Percentiles rank a stretch among this genome's conserved stretches.
phyloP scores from a whole-genome alignment of 1,284 basidiomycete genomes.

The Irpex lacteus region DNA sequence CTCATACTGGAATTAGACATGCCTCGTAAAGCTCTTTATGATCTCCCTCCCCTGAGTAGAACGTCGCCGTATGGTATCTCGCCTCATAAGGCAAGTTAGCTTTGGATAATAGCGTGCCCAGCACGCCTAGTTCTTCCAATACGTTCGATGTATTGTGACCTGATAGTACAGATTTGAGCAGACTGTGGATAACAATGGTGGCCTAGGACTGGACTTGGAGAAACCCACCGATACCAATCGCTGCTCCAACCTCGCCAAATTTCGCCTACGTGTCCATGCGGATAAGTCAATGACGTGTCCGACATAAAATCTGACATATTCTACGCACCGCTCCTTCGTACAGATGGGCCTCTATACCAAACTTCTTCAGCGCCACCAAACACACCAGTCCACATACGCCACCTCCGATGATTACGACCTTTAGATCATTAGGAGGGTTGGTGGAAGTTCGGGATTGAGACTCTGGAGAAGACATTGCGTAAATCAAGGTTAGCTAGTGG shows the following conservation, averaged over 20 bases:
- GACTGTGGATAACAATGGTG: too few species aligned
- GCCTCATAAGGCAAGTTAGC: too few species aligned
- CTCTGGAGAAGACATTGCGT: neutral
- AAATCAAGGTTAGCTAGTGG: neutral
- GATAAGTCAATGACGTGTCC: neutral
- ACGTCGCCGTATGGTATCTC: too few species aligned
- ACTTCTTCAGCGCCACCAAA: conserved; percentile 16
- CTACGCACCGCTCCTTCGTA: conserved; percentile 21
- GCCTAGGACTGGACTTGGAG: too few species aligned
- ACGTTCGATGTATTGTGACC: too few species aligned
- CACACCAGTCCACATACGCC: conserved; percentile 17
- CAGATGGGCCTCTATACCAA: conserved; percentile 16
- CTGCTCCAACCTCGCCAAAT: conserved; percentile 50
- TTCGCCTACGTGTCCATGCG: conserved; percentile 26
- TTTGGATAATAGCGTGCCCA: too few species aligned
- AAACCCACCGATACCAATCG: conserved; percentile 42
- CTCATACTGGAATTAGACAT: too few species aligned
- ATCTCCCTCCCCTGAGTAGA: too few species aligned
- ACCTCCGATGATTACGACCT: conserved; percentile 19
- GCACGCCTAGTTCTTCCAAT: too few species aligned
- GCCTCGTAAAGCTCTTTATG: too few species aligned
- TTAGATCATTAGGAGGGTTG: neutral
- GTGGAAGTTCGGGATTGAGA: neutral
- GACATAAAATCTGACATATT: neutral
- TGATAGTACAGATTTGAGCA: too few species aligned